Conservation (phyloP, 805 yeast genomes). For the Wickerhamomyces subpelliculosus region DNA sequence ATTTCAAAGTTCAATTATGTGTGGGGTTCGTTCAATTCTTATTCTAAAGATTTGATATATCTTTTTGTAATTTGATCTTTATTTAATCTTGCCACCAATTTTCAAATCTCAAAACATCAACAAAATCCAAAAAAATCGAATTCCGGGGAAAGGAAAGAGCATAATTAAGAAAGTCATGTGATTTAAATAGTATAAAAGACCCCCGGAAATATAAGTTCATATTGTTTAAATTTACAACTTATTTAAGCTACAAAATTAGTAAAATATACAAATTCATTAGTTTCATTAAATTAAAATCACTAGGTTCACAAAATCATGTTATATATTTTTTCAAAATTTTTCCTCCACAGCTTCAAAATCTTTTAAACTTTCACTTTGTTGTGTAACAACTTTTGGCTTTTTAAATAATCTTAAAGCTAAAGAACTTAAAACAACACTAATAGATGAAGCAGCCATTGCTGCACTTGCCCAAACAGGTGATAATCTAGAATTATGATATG, state of each 20-base stretch:
- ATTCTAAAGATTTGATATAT: too few relatives aligned
- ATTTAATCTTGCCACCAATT: neutral
- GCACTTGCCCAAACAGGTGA: slow-evolving; percentile 64
- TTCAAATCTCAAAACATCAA: neutral
- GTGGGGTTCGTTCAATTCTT: neutral
- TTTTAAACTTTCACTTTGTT: slow-evolving; percentile 6
- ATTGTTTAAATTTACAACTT: neutral
- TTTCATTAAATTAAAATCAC: neutral
- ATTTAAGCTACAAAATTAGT: too few relatives aligned
- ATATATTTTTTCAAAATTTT: neutral
- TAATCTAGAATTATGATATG: slow-evolving; percentile 43
- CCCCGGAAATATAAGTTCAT: neutral
- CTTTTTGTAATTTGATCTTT: too few relatives aligned
- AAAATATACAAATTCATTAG: too few relatives aligned
- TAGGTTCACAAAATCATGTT: neutral
- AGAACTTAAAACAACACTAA: slow-evolving; percentile 53
- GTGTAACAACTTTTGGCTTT: slow-evolving; percentile 24
- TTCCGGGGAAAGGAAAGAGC: too few relatives aligned
- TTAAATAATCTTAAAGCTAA: slow-evolving; percentile 41
- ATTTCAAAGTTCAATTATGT: neutral
- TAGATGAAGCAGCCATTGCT: slow-evolving; percentile 56
- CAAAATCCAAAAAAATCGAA: neutral
- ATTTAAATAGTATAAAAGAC: too few relatives aligned
- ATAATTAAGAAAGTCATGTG: too few relatives aligned
- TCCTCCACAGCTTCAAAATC: slow-evolving; percentile 9